Percentiles rank a stretch among this genome's conserved stretches.
These are phyloP conservation scores for Microbotryomycetes sp. DNA, from an alignment of 1,284 basidiomycete species.

Conservation along the genomic window DNA sequence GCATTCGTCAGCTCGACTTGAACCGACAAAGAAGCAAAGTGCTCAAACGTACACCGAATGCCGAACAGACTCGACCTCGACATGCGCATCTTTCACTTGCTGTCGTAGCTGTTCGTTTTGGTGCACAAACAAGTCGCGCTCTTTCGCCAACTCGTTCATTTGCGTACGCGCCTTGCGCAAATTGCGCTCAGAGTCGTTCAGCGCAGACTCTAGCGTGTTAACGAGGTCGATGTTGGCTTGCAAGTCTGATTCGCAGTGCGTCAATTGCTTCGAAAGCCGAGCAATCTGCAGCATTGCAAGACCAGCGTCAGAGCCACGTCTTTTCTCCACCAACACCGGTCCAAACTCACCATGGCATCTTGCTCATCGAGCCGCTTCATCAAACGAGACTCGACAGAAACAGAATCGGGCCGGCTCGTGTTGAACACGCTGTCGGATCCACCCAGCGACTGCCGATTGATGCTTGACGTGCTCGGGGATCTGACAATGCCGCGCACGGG, in stretches of 20 bases:
- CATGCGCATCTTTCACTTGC: conserved; percentile 65
- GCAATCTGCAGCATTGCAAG: conserved; percentile 52
- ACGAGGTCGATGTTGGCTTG: conserved; percentile 88
- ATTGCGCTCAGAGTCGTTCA: conserved; percentile 83
- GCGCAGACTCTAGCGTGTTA: conserved; percentile 66
- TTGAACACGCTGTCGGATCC: conserved; percentile 6
- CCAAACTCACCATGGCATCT: conserved; percentile 52
- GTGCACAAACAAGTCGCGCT: conserved; percentile 62
- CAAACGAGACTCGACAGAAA: conserved; percentile 51
- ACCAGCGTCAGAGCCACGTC: too few species aligned
- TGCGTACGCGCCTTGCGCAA: conserved; percentile 83
- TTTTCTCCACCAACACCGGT: background rate
- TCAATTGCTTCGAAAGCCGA: conserved; percentile 81
- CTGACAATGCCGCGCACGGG: background rate
- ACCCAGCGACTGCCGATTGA: conserved; percentile 3
- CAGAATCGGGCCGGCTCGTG: conserved; percentile 12
- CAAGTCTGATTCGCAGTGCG: conserved; percentile 80
- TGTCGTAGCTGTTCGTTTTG: conserved; percentile 59
- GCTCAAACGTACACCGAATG: conserved; percentile 50
- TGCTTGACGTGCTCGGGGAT: conserved; percentile 18
- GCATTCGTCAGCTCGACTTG: background rate
- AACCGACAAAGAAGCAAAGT: background rate
- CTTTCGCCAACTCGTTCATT: conserved; percentile 72
- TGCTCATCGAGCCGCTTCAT: conserved; percentile 63
- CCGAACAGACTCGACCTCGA: conserved; percentile 66